phyloP scores from a whole-genome alignment of 2,329 filamentous ascomycete genomes.

The Akanthomyces lecanii region DNA sequence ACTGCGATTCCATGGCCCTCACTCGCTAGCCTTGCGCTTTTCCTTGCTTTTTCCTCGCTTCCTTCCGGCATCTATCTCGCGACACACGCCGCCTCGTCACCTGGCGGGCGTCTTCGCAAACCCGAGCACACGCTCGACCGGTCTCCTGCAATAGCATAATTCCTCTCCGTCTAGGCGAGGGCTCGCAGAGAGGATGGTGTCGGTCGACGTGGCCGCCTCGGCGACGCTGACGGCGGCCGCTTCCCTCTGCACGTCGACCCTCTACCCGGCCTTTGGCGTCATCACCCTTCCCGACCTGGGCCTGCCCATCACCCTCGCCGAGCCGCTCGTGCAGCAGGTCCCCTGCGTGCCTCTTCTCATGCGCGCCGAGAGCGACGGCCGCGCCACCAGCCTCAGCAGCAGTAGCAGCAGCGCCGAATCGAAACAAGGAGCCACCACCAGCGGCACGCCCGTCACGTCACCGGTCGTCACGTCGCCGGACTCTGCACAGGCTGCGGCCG shows the following conservation, averaged over 20 bases:
- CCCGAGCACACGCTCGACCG: too few species aligned
- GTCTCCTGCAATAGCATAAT: too few species aligned
- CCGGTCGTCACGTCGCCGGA: background rate
- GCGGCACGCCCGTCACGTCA: background rate
- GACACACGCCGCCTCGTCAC: too few species aligned
- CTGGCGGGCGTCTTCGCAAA: too few species aligned
- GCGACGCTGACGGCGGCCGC: constrained; percentile 28
- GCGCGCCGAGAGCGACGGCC: constrained; percentile 17
- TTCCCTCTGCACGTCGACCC: constrained; percentile 37
- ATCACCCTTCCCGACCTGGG: constrained; percentile 49
- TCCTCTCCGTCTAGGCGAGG: background rate
- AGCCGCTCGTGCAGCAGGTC: constrained; percentile 51
- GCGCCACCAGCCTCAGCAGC: background rate
- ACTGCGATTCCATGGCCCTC: constrained; percentile 4
- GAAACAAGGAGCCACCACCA: background rate
- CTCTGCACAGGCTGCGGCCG: constrained; percentile 25
- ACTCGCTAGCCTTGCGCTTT: background rate
- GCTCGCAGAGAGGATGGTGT: constrained; percentile 5
- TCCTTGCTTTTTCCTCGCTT: background rate
- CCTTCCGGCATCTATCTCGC: background rate
- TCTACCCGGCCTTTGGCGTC: constrained; percentile 42
- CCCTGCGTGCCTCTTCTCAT: constrained; percentile 28
- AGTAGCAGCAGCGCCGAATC: background rate
- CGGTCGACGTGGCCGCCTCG: constrained; percentile 17
- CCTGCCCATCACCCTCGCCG: constrained; percentile 52